Percentiles rank a stretch among this genome's conserved stretches.
Conservation (phyloP, 148 eudicot species). For the Nepenthes gracilis region DNA sequence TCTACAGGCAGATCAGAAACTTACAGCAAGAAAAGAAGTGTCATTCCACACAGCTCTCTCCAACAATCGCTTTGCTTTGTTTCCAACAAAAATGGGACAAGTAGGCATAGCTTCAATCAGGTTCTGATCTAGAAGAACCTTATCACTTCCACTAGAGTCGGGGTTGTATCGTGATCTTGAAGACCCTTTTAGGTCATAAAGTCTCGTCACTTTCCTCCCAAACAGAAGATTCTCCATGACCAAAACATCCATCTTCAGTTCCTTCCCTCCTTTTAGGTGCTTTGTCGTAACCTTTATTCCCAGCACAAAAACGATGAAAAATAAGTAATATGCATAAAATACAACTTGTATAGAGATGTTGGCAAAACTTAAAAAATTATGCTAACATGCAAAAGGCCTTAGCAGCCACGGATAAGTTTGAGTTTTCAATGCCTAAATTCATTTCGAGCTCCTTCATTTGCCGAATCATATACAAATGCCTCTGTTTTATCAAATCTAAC, state of each 20-base stretch:
- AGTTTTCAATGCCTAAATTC: too few relatives aligned
- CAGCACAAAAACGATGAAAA: neutral
- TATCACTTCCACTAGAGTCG: conserved; percentile 75
- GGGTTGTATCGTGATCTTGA: conserved; percentile 87
- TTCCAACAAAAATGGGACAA: conserved; percentile 86
- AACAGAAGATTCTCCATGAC: conserved; percentile 95
- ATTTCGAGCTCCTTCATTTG: too few relatives aligned
- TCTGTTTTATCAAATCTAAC: too few relatives aligned
- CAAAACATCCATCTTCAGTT: conserved; percentile 78
- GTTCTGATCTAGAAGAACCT: conserved; percentile 90
- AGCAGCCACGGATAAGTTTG: too few relatives aligned
- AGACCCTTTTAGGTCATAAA: conserved; percentile 94
- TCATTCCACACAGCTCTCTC: conserved; percentile 98
- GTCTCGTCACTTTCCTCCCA: conserved; percentile 61
- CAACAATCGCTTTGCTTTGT: conserved; percentile 78
- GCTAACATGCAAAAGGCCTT: neutral
- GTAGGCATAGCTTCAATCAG: conserved; percentile 98
- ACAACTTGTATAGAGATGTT: too few relatives aligned
- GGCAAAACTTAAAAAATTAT: too few relatives aligned
- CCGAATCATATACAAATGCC: too few relatives aligned
- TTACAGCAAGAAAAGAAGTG: conserved; percentile 91
- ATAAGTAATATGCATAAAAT: neutral
- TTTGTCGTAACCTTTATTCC: conserved; percentile 44
- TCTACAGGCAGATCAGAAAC: conserved; percentile 14
- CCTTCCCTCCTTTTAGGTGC: conserved; percentile 88